phyloP scores from a whole-genome alignment of 2,329 filamentous ascomycete species.

The Diaporthe capsici region DNA sequence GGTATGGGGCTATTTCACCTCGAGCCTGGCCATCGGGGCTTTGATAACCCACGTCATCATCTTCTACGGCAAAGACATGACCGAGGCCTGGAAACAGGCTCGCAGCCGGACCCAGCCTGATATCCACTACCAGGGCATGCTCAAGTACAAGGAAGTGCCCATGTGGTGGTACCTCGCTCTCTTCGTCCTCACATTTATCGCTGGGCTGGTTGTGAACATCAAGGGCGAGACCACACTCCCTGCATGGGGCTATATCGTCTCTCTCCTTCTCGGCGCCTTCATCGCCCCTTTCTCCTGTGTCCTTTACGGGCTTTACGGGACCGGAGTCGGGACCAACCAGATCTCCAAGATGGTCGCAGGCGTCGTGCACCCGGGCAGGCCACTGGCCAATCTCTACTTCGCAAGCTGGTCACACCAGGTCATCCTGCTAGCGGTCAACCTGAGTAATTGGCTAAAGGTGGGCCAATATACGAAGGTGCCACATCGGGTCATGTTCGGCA shows the following conservation, averaged over 20 bases:
- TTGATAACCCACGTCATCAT: neutral
- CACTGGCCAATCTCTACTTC: conserved; percentile 17
- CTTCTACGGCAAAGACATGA: conserved; percentile 17
- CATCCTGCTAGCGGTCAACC: neutral
- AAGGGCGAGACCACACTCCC: conserved; percentile 20
- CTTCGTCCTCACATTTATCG: conserved; percentile 11
- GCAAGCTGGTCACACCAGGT: conserved; percentile 28
- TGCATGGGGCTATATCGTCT: conserved; percentile 10
- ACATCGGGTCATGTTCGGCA: conserved; percentile 36
- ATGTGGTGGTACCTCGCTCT: conserved; percentile 26
- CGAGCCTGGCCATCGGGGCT: conserved; percentile 14
- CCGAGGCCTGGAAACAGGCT: conserved; percentile 1
- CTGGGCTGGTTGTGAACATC: conserved; percentile 10
- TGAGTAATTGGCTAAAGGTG: conserved; percentile 24
- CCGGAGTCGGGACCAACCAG: conserved; percentile 14
- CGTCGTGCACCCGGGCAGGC: conserved; percentile 15
- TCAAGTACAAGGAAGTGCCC: conserved; percentile 20
- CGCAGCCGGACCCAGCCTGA: conserved; percentile 11
- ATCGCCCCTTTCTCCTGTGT: conserved; percentile 7
- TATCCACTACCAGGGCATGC: conserved; percentile 14
- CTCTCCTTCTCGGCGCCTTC: conserved; percentile 10
- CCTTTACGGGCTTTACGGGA: neutral
- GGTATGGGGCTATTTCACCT: conserved; percentile 20
- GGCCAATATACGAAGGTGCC: conserved; percentile 37
- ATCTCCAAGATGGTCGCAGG: conserved; percentile 27